Evolutionary conservation across 208 protist species (phyloP).

Genomic region (Acanthamoeba culbertsoni): DNA sequence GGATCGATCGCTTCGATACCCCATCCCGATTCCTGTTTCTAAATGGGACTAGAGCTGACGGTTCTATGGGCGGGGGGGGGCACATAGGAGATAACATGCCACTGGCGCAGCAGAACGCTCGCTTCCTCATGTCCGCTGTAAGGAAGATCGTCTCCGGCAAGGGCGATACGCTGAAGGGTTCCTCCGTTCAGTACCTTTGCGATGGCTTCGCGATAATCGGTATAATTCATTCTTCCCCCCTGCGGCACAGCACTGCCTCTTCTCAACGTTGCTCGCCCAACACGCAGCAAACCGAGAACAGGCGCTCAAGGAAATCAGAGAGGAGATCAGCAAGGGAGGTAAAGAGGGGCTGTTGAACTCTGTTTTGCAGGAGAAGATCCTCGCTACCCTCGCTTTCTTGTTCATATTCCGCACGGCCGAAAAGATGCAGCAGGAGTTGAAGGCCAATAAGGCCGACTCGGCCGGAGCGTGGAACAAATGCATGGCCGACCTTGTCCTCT

Average conservation of each 20-base stretch:
- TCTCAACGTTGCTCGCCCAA: neutral
- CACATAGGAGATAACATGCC: conserved; percentile 51
- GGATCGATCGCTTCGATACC: neutral
- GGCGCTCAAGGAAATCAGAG: neutral
- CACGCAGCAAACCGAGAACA: neutral
- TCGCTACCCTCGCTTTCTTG: neutral
- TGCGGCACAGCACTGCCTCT: neutral
- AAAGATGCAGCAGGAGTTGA: neutral
- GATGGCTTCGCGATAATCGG: neutral
- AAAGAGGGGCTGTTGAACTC: neutral
- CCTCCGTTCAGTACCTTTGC: neutral
- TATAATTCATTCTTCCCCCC: neutral
- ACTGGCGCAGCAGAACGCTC: conserved; percentile 58
- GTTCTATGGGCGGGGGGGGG: neutral
- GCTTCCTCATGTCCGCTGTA: conserved; percentile 9
- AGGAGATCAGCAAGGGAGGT: neutral
- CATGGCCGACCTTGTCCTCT: conserved; percentile 25
- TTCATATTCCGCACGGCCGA: neutral
- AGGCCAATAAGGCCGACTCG: neutral
- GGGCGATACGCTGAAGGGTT: neutral
- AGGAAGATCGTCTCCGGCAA: neutral
- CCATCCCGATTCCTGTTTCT: neutral
- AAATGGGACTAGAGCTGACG: neutral
- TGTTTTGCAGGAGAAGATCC: neutral
- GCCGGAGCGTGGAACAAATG: neutral